phyloP scores from a whole-genome alignment of 176 grass and related monocot genomes.

The Oryza glaberrima region DNA sequence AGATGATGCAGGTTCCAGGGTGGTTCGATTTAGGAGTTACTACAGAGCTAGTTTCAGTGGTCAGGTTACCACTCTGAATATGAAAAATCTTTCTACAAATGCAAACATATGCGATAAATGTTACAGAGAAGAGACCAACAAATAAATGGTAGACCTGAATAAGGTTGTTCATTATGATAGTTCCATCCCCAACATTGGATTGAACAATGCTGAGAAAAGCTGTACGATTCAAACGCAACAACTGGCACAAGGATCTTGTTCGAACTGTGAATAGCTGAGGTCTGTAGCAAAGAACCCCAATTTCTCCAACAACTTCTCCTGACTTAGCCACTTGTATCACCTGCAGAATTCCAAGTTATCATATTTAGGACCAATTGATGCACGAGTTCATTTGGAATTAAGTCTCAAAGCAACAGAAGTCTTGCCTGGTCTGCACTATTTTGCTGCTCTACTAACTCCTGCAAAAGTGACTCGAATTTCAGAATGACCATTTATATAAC shows the following conservation, averaged over 20 bases:
- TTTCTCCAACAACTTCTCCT: slow-evolving; percentile 92
- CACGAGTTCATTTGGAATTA: slow-evolving; percentile 25
- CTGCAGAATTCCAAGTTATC: slow-evolving; percentile 53
- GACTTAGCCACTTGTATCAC: slow-evolving; percentile 48
- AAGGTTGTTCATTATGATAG: slow-evolving; percentile 94
- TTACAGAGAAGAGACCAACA: background rate
- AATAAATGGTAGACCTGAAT: slow-evolving; percentile 60
- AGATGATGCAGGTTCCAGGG: slow-evolving; percentile 2
- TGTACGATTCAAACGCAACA: slow-evolving; percentile 84
- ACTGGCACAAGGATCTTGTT: slow-evolving; percentile 86
- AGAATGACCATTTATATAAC: slow-evolving; percentile 28
- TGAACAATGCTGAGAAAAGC: slow-evolving; percentile 84
- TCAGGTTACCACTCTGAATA: background rate
- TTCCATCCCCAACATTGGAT: slow-evolving; percentile 91
- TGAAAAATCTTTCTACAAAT: background rate
- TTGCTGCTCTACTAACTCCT: slow-evolving; percentile 73
- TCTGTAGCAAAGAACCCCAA: slow-evolving; percentile 94
- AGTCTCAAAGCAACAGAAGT: slow-evolving; percentile 28
- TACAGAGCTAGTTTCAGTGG: background rate
- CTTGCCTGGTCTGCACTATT: slow-evolving; percentile 66
- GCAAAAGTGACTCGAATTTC: slow-evolving; percentile 47
- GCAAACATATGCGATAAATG: background rate
- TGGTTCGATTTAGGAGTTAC: background rate
- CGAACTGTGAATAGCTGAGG: slow-evolving; percentile 93
- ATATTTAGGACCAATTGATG: slow-evolving; percentile 34